phyloP scores from a whole-genome alignment of 306 rosid genomes.

The Cucumis cinereus region DNA sequence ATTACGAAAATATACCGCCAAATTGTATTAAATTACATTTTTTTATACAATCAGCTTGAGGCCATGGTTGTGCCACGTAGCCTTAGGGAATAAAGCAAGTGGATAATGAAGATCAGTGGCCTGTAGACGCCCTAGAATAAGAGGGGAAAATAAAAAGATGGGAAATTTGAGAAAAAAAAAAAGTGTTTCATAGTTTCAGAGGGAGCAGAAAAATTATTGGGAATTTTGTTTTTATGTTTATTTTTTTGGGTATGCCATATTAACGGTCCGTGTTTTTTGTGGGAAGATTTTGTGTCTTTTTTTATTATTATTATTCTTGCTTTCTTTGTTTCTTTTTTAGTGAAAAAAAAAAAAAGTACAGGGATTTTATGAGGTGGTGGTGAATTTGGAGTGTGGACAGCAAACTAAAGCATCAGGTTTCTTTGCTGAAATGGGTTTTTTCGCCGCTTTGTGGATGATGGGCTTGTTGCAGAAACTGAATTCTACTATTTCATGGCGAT shows the following conservation, averaged over 20 bases:
- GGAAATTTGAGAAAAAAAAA: not conserved
- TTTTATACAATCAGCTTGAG: slow-evolving; percentile 19
- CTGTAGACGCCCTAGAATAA: not conserved
- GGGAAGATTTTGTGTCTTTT: slow-evolving; percentile 25
- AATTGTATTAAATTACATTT: not conserved
- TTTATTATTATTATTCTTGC: not conserved
- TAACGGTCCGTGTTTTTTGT: slow-evolving; percentile 17
- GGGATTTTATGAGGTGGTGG: slow-evolving; percentile 55
- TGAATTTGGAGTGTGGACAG: slow-evolving; percentile 25
- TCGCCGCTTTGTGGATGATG: slow-evolving; percentile 15
- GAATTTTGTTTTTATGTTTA: not conserved
- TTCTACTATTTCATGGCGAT: slow-evolving; percentile 29
- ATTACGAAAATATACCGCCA: not conserved
- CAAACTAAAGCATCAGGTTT: slow-evolving; percentile 26
- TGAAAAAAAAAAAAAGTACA: slow-evolving; percentile 23
- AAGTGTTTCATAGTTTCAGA: not conserved
- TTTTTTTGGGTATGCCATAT: not conserved
- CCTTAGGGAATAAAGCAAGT: slow-evolving; percentile 30
- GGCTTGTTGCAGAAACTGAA: slow-evolving; percentile 37
- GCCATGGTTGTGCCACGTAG: slow-evolving; percentile 67
- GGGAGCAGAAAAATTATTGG: not conserved
- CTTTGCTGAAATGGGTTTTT: slow-evolving; percentile 39
- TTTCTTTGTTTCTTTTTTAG: not conserved
- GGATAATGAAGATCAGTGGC: slow-evolving; percentile 38
- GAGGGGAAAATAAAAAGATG: slow-evolving; percentile 4